phyloP scores from a whole-genome alignment of 257 asterid species.

The Fraxinus americana region DNA sequence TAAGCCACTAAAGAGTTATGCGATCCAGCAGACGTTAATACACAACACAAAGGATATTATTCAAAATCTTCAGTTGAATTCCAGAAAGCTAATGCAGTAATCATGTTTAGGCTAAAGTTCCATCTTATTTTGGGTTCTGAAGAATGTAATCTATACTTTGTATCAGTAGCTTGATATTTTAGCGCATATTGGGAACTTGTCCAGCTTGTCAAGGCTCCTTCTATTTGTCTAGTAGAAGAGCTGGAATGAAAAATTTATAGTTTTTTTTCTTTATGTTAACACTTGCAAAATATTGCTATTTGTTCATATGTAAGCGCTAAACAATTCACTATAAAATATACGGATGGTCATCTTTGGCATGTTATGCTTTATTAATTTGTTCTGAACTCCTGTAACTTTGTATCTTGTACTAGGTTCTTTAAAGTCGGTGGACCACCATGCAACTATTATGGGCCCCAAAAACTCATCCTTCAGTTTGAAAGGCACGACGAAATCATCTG shows the following conservation, averaged over 20 bases:
- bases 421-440: constrained; percentile 51
- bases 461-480: constrained; percentile 49
- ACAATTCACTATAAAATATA: not conserved
- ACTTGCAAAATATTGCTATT: constrained; percentile 9
- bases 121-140: not conserved
- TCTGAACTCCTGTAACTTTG: not conserved
- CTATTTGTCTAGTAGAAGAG: not conserved
- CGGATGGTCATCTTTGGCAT: not conserved
- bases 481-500: constrained; percentile 46
- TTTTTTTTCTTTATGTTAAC: not conserved
- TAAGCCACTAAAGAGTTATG: not conserved
- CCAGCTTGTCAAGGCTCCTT: not conserved
- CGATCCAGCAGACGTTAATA: not conserved
- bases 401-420: constrained; percentile 47
- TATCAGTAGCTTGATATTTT: not conserved
- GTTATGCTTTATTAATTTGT: not conserved
- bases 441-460: constrained; percentile 34
- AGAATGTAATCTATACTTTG: not conserved
- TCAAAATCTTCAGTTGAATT: constrained; percentile 9
- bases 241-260: constrained; percentile 11
- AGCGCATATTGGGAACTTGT: not conserved
- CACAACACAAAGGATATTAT: not conserved
- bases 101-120: not conserved
- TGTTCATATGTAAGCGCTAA: not conserved
- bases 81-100: not conserved